A percentile compares a stretch with the other conserved stretches of the same genome.
phyloP scores from a whole-genome alignment of 2,329 filamentous ascomycete species.

The Ophiostoma sp. region DNA sequence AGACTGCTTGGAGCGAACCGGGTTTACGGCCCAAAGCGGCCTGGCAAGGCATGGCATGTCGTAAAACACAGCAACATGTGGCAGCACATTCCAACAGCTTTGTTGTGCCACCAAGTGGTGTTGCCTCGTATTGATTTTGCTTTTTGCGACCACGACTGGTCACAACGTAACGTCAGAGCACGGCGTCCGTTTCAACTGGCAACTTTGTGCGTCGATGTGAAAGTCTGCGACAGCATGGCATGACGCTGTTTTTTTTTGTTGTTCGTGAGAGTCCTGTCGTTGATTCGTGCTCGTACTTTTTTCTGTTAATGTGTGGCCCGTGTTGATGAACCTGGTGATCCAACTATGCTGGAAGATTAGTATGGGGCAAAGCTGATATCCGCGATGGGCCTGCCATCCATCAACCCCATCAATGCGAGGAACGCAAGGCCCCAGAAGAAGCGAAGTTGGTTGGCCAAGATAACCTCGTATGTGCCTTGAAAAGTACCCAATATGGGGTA shows the following conservation, averaged over 20 bases:
- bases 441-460: not conserved
- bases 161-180: not conserved
- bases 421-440: not conserved
- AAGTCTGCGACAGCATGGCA: not conserved
- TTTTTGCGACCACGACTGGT: not conserved
- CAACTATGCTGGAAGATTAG: conserved; percentile 5
- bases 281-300: not conserved
- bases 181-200: not conserved
- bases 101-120: not conserved
- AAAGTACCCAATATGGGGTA: not conserved
- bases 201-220: not conserved
- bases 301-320: not conserved
- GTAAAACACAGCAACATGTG: conserved; percentile 4
- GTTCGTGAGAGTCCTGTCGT: not conserved
- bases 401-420: not conserved
- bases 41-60: not conserved
- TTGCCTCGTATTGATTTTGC: not conserved
- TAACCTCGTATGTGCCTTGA: not conserved
- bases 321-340: not conserved
- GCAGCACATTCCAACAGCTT: conserved; percentile 3
- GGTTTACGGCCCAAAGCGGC: not conserved
- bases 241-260: not conserved
- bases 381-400: not conserved
- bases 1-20: not conserved
- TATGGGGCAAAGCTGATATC: not conserved